Conservation (phyloP, 139 green algal genomes). For the Bryopsis sp. region DNA sequence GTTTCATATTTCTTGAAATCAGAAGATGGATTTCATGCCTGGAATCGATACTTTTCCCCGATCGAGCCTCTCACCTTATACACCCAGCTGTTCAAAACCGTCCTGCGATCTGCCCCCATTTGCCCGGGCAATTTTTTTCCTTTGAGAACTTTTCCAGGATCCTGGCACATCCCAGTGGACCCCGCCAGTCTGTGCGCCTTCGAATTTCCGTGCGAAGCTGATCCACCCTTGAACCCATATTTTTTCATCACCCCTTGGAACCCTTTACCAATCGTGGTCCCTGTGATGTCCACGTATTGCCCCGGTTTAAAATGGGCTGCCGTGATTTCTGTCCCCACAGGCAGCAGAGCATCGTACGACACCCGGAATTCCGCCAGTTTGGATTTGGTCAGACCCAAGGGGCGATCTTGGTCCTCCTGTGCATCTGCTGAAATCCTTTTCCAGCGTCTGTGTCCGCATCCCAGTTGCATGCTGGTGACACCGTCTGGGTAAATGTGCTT, state of each 20-base stretch:
- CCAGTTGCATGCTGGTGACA: constrained; percentile 75
- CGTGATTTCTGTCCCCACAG: constrained; percentile 62
- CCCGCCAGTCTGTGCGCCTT: constrained; percentile 62
- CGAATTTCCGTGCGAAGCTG: constrained; percentile 83
- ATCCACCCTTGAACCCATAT: constrained; percentile 71
- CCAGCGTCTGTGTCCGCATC: constrained; percentile 46
- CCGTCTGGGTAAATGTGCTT: constrained; percentile 64
- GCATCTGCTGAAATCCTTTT: constrained; percentile 53
- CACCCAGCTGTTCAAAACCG: constrained; percentile 60
- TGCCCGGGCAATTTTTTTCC: constrained; percentile 96
- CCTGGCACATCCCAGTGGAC: constrained; percentile 52
- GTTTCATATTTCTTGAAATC: neutral
- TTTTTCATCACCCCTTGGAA: constrained; percentile 55
- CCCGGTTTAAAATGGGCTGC: constrained; percentile 82
- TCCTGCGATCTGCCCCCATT: constrained; percentile 76
- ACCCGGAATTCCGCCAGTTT: constrained; percentile 81
- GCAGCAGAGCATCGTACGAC: constrained; percentile 73
- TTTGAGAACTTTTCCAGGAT: constrained; percentile 87
- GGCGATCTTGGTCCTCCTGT: constrained; percentile 22
- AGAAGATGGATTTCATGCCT: too few relatives aligned
- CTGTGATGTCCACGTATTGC: constrained; percentile 88
- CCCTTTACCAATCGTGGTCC: constrained; percentile 88
- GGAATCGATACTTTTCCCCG: too few relatives aligned
- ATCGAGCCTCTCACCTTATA: constrained; percentile 65
- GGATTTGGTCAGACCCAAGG: constrained; percentile 59